Conservation (phyloP, 306 rosid genomes). For the Carpinus viminea region DNA sequence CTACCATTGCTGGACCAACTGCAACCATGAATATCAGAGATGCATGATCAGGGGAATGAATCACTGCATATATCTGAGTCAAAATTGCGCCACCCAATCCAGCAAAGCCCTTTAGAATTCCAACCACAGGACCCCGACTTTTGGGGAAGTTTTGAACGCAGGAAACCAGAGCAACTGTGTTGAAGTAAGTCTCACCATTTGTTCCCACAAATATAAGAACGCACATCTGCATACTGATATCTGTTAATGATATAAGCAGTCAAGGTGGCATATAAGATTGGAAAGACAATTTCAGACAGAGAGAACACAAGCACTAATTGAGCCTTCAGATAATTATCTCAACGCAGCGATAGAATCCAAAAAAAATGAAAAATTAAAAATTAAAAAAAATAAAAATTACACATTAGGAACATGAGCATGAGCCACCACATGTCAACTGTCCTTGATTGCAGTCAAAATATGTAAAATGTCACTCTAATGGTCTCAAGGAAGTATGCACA, state of each 20-base stretch:
- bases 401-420: background rate
- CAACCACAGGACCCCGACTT: slow-evolving; percentile 91
- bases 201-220: slow-evolving; percentile 83
- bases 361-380: background rate
- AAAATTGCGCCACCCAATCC: slow-evolving; percentile 92
- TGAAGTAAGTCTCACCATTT: slow-evolving; percentile 95
- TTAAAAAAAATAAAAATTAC: background rate
- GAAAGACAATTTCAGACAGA: slow-evolving; percentile 9
- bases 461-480: background rate
- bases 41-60: slow-evolving; percentile 77
- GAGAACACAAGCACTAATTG: background rate
- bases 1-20: slow-evolving; percentile 78
- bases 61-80: slow-evolving; percentile 76
- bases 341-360: slow-evolving; percentile 11
- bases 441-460: slow-evolving; percentile 1
- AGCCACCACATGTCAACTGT: background rate
- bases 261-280: slow-evolving; percentile 6
- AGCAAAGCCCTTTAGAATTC: slow-evolving; percentile 92
- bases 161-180: slow-evolving; percentile 84
- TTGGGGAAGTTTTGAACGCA: slow-evolving; percentile 95
- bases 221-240: slow-evolving; percentile 75
- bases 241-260: slow-evolving; percentile 25
- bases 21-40: slow-evolving; percentile 84
- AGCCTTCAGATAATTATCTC: slow-evolving; percentile 20
- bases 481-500: background rate